Base-by-base conservation (phyloP, 164 flowering plant species). In the Santalum album region DNA sequence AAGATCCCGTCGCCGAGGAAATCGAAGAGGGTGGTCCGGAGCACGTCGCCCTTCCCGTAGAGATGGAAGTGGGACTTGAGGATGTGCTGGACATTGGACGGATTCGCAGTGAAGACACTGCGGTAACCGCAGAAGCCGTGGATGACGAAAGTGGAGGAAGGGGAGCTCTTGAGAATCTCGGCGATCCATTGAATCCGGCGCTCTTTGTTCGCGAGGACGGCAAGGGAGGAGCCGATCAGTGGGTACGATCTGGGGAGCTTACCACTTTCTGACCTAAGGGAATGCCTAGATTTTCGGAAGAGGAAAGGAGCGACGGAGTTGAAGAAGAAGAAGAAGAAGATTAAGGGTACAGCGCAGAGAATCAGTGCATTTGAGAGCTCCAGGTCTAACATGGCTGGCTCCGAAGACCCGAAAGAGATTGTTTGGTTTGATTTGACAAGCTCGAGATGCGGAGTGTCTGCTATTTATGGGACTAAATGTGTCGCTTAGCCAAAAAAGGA, bases 1-100 rank as follows among this genome's bases (percentile, higher is more conserved):
- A 69, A 57, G 38, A 69, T 69, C 51, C 72, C 60, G 32, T 64
- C 49, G 25, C 68, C 72, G 12, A 64, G 69, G 40, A 69, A 53
- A 21, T 67, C 70, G 1, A 22, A 1, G 25, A 67, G 23, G 9
- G 54, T 29, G 20, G n/a, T 14, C 0, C 51, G 21, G 40, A 25
- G 25, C 2, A 39, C 17, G 17, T 24, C 38, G 14, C 70, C 66
- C 39, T 67, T 67, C 3, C 17, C 51, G 58, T 67, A 67, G 56
- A 57, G 24, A 20, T 52, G 26, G 57, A 66, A 66, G 15, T 40
- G 56, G 55, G 54, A 43, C 21, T 56, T 61, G 54, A 66, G 66
- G 14, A 67, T 57, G 52, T 67, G 66, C 20, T 49, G 51, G 35
- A 67, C 66, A 24, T 47, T 57, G 55, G 55, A 25, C 17, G 70